phyloP scores from a whole-genome alignment of 2,329 filamentous ascomycete genomes.

The Nectriaceae sp. region DNA sequence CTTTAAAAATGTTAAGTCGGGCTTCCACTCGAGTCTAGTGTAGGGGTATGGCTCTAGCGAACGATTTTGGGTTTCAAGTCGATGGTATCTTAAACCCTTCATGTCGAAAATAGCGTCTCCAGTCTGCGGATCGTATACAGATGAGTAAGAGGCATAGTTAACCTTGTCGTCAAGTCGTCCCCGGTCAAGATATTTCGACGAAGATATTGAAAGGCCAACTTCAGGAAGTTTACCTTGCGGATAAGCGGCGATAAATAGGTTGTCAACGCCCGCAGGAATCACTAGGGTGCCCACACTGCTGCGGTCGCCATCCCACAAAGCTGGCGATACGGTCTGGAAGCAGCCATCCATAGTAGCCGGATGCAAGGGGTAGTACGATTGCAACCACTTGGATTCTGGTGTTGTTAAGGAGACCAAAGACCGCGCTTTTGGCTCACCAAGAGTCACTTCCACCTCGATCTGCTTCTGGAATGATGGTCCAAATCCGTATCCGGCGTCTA shows the following conservation, averaged over 20 bases:
- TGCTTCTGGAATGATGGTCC: conserved; percentile 14
- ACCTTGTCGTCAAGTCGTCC: too few species aligned
- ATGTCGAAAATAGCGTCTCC: too few species aligned
- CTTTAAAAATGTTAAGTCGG: conserved; percentile 2
- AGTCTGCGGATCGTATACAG: too few species aligned
- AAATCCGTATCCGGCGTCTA: conserved; percentile 7
- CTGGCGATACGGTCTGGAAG: conserved; percentile 10
- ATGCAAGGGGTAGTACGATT: conserved; percentile 12
- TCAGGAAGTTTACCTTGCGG: too few species aligned
- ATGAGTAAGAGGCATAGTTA: too few species aligned
- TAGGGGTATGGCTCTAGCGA: conserved; percentile 8
- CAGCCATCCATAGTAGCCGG: conserved; percentile 10
- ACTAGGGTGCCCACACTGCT: conserved; percentile 4
- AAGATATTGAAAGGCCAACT: too few species aligned
- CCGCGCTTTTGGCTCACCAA: conserved; percentile 3
- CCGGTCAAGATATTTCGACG: too few species aligned
- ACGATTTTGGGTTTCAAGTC: too few species aligned
- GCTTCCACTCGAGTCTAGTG: conserved; percentile 8
- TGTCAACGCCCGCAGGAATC: conserved; percentile 5
- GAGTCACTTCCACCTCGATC: conserved; percentile 3
- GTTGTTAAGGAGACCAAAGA: conserved; percentile 3
- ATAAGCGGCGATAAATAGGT: too few species aligned
- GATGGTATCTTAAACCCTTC: too few species aligned
- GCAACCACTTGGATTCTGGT: conserved; percentile 4
- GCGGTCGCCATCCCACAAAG: conserved; percentile 7